These are phyloP conservation scores for Arthrobotrys entomopaga DNA, from an alignment of 2,329 filamentous ascomycete genomes.

Conservation along the genomic window DNA sequence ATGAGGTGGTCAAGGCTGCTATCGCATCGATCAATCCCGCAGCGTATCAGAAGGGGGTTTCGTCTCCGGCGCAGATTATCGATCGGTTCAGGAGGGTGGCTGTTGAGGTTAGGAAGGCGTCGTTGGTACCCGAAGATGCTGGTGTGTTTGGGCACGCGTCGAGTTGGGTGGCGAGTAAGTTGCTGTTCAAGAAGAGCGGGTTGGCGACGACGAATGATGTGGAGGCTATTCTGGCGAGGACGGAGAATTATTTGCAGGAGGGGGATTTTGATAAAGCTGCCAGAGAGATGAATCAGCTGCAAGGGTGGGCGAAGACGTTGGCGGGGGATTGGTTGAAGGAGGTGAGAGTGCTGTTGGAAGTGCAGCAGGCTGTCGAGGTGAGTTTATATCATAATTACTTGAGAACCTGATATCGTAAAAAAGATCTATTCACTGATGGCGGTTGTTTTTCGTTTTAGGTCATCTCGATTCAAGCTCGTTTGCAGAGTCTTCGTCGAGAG, in stretches of 20 bases:
- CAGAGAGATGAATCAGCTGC: slow-evolving; percentile 90
- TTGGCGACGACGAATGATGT: slow-evolving; percentile 86
- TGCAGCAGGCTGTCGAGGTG: slow-evolving; percentile 94
- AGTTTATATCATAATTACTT: no score
- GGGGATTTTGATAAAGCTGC: slow-evolving; percentile 91
- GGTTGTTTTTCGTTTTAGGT: slow-evolving; percentile 19
- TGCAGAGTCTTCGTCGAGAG: slow-evolving; percentile 39
- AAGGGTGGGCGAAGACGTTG: slow-evolving; percentile 94
- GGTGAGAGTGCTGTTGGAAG: slow-evolving; percentile 90
- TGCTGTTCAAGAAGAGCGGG: slow-evolving; percentile 94
- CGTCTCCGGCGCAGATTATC: slow-evolving; percentile 83
- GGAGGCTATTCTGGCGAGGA: slow-evolving; percentile 88
- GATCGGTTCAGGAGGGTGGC: slow-evolving; percentile 96
- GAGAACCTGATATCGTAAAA: no score
- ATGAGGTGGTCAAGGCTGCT: slow-evolving; percentile 87
- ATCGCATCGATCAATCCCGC: slow-evolving; percentile 95
- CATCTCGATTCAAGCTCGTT: slow-evolving; percentile 43
- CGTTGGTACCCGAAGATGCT: slow-evolving; percentile 88
- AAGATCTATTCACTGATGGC: no score
- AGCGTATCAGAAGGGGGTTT: slow-evolving; percentile 91
- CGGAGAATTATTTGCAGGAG: slow-evolving; percentile 90
- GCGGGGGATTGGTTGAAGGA: slow-evolving; percentile 94
- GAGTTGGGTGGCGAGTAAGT: slow-evolving; percentile 86
- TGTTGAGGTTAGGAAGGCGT: slow-evolving; percentile 90
- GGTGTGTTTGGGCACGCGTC: slow-evolving; percentile 94